Base-by-base conservation (phyloP, 2,329 filamentous ascomycete species). In the Calonectria henricotiae region DNA sequence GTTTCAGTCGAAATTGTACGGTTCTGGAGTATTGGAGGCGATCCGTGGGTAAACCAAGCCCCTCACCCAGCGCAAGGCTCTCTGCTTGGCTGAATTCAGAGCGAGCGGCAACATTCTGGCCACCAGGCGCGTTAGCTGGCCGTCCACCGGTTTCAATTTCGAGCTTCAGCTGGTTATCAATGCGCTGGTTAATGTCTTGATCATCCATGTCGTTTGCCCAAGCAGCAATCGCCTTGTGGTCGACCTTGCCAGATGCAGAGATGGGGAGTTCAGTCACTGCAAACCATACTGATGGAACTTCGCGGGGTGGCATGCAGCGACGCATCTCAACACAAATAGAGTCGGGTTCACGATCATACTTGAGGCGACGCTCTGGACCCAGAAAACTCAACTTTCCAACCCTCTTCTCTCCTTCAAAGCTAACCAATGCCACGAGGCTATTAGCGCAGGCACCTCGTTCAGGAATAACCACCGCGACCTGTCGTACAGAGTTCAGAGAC, bases 361-460 rank as follows among this genome's bases (percentile, higher is more conserved):
- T 39, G 20, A 58, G 32, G 20, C 51, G 51, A 11, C 13, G 20
- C 2, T 39, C 23, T 6, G 51, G 4, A 9, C 13, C 20, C 32
- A 58, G 6, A 20, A 58, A 58, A 12, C 35, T 27, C 20, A 58
- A 12, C n/a, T 39, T 25, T 4, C 51, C 51, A 13, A n/a, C 37
- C 32, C 25, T 58, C 15, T 58, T 58, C 20, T 58, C 51, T 25
- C 35, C 51, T 39, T 58, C 51, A 15, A 58, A 58, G 8, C 51
- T 58, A 23, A 58, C 51, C 32, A 58, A 27, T 2, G 35, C 51
- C 32, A 58, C 51, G 6, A 39, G 51, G 35, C 51, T 9, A 20
- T 58, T 58, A 4, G 51, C 20, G 7, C 51, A 58, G 13, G 51
- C 32, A 15, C 51, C 51, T 39, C 32, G 32, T 58, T 58, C 51